Base-by-base conservation (phyloP, 140 eudicot species). In the Bidens hawaiensis region DNA sequence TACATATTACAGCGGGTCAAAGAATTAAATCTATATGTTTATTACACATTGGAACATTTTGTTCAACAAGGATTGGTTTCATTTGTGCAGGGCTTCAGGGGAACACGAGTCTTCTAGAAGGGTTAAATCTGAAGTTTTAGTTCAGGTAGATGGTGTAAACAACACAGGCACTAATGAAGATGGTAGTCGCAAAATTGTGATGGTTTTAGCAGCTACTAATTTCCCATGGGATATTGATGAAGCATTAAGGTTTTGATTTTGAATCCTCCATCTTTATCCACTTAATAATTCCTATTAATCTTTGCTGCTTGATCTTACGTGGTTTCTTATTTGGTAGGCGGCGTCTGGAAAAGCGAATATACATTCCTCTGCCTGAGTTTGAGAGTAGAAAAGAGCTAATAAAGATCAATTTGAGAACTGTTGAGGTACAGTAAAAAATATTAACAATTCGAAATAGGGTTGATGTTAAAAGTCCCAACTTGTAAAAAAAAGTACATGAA, bases 181-280 rank as follows among this genome's bases (percentile, higher is more conserved):
- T 23, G 95, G 95, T 4, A 79, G 90, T 41, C 97, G 97, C 61
- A 89, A 89, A 77, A 77, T 89, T 12, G 90, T 89, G 60, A 89
- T 89, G 97, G 97, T 85, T 78, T 70, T 89, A 75, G 97, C 97
- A 4, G 97, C 97, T 62, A 89, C 97, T 19, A 89, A 89, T 74
- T 89, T 89, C 63, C 97, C 97, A 3, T 89, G 97, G 97, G 97
- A 89, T 69, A 89, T 89, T 47, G 97, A 89, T 58, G 97, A 89
- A 73, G 97, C 97, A 58, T 69, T 89, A 62, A 85, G 93, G 89
- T 85, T 41, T 23, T 5, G 18, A 13, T 85, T 41, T 23, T 5
- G 18, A 13, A 6, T 13, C 36, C 34, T 15, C 4, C 0, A 14
- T 36, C 14, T 33, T 64, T 45, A 31, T 10, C 40, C 13, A 14